Conservation (phyloP, 805 yeast genomes). For the Yarrowia sp. region DNA sequence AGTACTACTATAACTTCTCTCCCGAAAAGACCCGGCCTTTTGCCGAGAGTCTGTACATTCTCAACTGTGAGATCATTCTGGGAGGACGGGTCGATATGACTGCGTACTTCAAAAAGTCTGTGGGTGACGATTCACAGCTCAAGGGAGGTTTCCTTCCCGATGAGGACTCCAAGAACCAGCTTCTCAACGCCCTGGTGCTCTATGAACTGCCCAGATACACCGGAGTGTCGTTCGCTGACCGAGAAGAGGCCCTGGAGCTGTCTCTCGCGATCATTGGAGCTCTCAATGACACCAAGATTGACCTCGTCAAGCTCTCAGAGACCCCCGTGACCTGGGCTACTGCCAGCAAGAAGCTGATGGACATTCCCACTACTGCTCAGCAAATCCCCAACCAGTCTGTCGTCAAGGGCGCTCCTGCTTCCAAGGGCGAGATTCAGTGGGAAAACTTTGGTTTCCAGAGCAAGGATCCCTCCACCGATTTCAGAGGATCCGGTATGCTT, state of each 20-base stretch:
- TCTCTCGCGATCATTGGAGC: constrained; percentile 29
- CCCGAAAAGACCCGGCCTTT: constrained; percentile 1
- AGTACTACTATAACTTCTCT: constrained; percentile 26
- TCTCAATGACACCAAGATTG: constrained; percentile 26
- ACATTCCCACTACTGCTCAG: constrained; percentile 18
- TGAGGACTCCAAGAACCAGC: constrained; percentile 13
- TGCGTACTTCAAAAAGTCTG: constrained; percentile 12
- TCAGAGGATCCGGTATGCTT: constrained; percentile 45
- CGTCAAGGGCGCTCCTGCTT: constrained; percentile 18
- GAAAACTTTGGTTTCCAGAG: constrained; percentile 51
- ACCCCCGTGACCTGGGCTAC: constrained; percentile 32
- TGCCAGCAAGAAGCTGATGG: constrained; percentile 27
- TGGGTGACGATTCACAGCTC: not conserved
- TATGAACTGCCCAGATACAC: constrained; percentile 40
- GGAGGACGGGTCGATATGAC: constrained; percentile 11
- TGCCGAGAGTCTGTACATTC: constrained; percentile 7
- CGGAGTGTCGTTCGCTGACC: constrained; percentile 8
- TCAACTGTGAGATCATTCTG: constrained; percentile 24
- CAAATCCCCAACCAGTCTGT: constrained; percentile 10
- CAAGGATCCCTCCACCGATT: constrained; percentile 49
- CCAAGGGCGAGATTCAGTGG: constrained; percentile 44
- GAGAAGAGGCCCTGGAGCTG: constrained; percentile 17
- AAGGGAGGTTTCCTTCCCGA: constrained; percentile 5
- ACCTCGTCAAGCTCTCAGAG: constrained; percentile 10
- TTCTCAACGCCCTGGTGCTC: constrained; percentile 28